Evolutionary conservation across 1,284 basidiomycete species (phyloP).

Genomic region (Leccinum fallax): DNA sequence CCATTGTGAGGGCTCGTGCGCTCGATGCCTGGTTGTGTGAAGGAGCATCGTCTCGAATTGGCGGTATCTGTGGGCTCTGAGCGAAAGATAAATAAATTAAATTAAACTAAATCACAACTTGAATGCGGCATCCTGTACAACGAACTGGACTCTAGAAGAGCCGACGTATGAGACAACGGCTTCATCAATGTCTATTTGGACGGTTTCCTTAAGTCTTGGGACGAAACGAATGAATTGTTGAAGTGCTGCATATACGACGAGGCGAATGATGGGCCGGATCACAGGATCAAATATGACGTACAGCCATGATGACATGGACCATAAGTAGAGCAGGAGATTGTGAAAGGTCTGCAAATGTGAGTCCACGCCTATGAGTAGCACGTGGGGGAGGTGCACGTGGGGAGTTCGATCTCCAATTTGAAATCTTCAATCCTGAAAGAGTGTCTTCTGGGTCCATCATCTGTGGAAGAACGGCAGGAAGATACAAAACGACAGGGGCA

Average conservation of each 20-base stretch:
- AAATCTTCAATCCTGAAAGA: conserved; percentile 64
- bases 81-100: too few relatives aligned
- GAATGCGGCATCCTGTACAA: conserved; percentile 52
- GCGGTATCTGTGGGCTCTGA: conserved; percentile 44
- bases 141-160: conserved; percentile 52
- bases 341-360: conserved; percentile 53
- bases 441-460: conserved; percentile 51
- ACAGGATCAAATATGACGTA: conserved; percentile 57
- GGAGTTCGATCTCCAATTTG: conserved; percentile 51
- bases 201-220: conserved; percentile 61
- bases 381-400: conserved; percentile 17
- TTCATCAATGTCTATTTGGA: conserved; percentile 66
- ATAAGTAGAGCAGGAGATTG: conserved; percentile 55
- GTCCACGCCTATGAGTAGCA: conserved; percentile 42
- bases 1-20: conserved; percentile 48
- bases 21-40: conserved; percentile 29
- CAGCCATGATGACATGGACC: conserved; percentile 45
- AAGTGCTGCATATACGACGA: conserved; percentile 53
- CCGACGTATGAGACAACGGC: conserved; percentile 52
- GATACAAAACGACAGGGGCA: conserved; percentile 54
- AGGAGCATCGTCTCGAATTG: conserved; percentile 28
- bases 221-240: conserved; percentile 62
- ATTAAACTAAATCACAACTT: too few relatives aligned
- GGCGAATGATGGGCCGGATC: conserved; percentile 61
- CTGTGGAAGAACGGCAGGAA: conserved; percentile 49